Evolutionary conservation across 2,329 filamentous ascomycete genomes (phyloP).

Genomic region (Colletotrichum siamense): DNA sequence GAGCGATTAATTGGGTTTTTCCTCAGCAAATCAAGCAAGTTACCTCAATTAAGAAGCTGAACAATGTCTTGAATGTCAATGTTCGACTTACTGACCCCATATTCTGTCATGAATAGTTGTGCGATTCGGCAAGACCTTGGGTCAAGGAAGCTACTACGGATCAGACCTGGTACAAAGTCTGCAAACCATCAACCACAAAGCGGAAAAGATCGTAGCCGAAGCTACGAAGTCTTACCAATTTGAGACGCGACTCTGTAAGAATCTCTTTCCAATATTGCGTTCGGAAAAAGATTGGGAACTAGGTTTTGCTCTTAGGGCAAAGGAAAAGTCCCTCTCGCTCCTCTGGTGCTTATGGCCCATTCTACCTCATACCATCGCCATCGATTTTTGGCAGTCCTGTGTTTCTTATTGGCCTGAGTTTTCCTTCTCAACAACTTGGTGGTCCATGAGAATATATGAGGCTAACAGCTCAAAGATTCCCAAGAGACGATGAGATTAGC

Average conservation of each 20-base stretch:
- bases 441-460: neutral
- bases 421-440: too few species aligned
- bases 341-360: too few species aligned
- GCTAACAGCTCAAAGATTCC: neutral
- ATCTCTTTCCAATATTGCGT: neutral
- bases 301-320: neutral
- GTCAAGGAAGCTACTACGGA: neutral
- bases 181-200: neutral
- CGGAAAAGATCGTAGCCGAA: neutral
- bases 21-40: neutral
- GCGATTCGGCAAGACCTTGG: neutral
- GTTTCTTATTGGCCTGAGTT: too few species aligned
- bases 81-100: neutral
- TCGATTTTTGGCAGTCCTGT: too few species aligned
- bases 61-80: neutral
- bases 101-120: neutral
- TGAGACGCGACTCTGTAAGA: neutral
- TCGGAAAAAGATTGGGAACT: fast-evolving
- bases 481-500: neutral
- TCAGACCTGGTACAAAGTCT: neutral
- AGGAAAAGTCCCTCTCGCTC: neutral
- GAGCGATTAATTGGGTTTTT: neutral
- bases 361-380: too few species aligned
- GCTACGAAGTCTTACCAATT: neutral
- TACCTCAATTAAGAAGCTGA: neutral